phyloP scores from a whole-genome alignment of 2,329 filamentous ascomycete species.

The Amauroascus niger region DNA sequence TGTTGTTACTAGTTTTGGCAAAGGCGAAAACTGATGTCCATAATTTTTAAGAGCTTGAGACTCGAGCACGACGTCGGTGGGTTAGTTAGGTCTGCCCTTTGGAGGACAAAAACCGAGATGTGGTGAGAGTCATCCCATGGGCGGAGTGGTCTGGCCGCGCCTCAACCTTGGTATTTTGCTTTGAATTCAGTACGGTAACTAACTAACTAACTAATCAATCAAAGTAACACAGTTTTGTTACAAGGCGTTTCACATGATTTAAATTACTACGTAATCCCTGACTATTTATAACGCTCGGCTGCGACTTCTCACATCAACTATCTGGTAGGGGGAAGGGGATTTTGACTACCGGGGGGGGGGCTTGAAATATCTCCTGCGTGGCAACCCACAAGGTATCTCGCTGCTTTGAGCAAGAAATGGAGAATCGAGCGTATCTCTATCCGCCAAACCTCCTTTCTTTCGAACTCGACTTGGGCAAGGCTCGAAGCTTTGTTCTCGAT shows the following conservation, averaged over 20 bases:
- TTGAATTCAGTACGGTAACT: constrained; percentile 6
- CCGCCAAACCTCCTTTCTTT: too few relatives aligned
- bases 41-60: background rate
- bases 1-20: background rate
- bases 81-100: background rate
- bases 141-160: background rate
- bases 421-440: too few relatives aligned
- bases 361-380: too few relatives aligned
- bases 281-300: too few relatives aligned
- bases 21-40: background rate
- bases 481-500: too few relatives aligned
- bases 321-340: too few relatives aligned
- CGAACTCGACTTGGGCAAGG: too few relatives aligned
- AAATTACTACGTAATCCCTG: background rate
- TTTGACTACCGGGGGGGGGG: too few relatives aligned
- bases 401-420: too few relatives aligned
- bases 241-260: background rate
- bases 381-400: too few relatives aligned
- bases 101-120: background rate
- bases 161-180: background rate
- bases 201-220: background rate
- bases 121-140: background rate
- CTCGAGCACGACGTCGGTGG: background rate
- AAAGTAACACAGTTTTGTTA: too few relatives aligned
- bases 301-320: too few relatives aligned